phyloP scores from a whole-genome alignment of 306 rosid species.

The Dalbergia oliveri region DNA sequence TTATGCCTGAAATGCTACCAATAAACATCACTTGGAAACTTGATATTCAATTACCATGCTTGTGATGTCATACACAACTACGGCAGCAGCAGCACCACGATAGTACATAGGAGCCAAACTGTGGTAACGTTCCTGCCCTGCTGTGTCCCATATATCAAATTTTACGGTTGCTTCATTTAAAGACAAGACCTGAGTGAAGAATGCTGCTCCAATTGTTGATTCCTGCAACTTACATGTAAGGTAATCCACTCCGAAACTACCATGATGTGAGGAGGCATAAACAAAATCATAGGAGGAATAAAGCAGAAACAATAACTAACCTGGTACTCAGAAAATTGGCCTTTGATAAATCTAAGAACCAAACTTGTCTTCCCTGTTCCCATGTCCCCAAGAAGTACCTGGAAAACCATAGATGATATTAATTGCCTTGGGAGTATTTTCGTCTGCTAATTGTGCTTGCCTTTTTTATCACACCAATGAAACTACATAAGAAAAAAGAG shows the following conservation, averaged over 20 bases:
- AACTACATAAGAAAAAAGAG: neutral
- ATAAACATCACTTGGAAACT: neutral
- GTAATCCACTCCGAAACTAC: neutral
- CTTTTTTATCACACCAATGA: neutral
- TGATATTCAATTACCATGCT: slow-evolving; percentile 50
- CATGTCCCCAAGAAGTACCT: slow-evolving; percentile 95
- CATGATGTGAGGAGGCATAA: slow-evolving; percentile 14
- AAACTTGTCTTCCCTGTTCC: slow-evolving; percentile 92
- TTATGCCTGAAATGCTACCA: neutral
- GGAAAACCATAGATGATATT: slow-evolving; percentile 22
- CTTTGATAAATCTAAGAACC: slow-evolving; percentile 88
- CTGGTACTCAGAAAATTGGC: slow-evolving; percentile 88
- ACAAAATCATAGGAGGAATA: neutral
- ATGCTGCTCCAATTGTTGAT: slow-evolving; percentile 94
- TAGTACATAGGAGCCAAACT: slow-evolving; percentile 98
- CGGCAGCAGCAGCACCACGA: slow-evolving; percentile 92
- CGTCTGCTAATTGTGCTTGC: neutral
- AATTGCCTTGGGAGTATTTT: neutral
- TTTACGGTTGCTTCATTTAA: slow-evolving; percentile 79
- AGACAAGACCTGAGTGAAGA: slow-evolving; percentile 86
- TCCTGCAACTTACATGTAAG: slow-evolving; percentile 57
- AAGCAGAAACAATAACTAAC: slow-evolving; percentile 40
- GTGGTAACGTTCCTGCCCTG: slow-evolving; percentile 91
- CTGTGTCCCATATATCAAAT: slow-evolving; percentile 96
- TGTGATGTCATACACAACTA: slow-evolving; percentile 83